phyloP scores from a whole-genome alignment of 2,329 filamentous ascomycete species.

The Botrytis fragariae region DNA sequence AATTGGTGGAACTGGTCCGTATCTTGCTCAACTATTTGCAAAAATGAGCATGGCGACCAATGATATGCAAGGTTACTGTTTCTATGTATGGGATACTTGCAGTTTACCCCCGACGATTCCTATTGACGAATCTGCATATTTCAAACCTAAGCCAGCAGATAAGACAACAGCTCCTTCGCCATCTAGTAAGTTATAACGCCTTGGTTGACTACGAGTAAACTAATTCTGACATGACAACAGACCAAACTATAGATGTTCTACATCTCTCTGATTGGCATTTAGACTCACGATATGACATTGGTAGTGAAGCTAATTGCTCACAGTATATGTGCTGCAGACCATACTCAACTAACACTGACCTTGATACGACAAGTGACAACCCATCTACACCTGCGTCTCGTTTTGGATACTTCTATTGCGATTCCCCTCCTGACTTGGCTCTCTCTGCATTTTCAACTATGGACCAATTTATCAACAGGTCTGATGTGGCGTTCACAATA shows the following conservation, averaged over 20 bases:
- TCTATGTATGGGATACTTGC: slow-evolving; percentile 17
- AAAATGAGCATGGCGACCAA: slow-evolving; percentile 18
- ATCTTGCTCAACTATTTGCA: slow-evolving; percentile 17
- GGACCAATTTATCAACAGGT: slow-evolving; percentile 21
- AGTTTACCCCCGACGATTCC: neutral
- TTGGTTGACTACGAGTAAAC: neutral
- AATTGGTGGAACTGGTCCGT: slow-evolving; percentile 20
- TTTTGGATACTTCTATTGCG: slow-evolving; percentile 20
- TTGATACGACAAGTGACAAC: slow-evolving; percentile 13
- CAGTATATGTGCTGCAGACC: slow-evolving; percentile 33
- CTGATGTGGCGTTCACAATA: slow-evolving; percentile 32
- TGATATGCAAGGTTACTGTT: slow-evolving; percentile 16
- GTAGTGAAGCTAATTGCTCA: slow-evolving; percentile 36
- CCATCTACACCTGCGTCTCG: slow-evolving; percentile 14
- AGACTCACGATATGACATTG: slow-evolving; percentile 36
- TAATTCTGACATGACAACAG: neutral
- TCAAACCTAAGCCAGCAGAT: slow-evolving; percentile 16
- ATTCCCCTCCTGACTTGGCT: slow-evolving; percentile 20
- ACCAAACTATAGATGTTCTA: slow-evolving; percentile 29
- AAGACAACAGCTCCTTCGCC: slow-evolving; percentile 8
- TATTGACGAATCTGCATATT: slow-evolving; percentile 15
- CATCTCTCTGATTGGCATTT: slow-evolving; percentile 38
- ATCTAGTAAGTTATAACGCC: neutral
- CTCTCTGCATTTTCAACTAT: slow-evolving; percentile 22
- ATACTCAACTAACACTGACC: slow-evolving; percentile 16